Base-by-base conservation (phyloP, 1,284 basidiomycete species). In the Naganishia cerealis region DNA sequence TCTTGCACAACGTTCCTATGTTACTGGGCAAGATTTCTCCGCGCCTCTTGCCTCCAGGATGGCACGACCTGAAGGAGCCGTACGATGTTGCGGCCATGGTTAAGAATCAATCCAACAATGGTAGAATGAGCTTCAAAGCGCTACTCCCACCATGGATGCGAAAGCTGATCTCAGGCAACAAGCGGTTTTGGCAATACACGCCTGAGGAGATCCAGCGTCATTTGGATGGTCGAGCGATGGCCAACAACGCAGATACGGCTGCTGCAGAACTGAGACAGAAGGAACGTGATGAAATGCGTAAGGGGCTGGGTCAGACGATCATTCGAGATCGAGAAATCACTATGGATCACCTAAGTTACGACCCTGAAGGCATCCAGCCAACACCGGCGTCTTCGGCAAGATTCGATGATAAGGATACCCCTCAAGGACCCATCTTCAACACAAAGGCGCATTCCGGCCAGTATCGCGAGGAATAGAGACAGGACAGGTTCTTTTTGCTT, bases 101-200 rank as follows among this genome's bases (percentile, higher is more conserved):
- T 65, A 70, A 67, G 24, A 67, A 67, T 39, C 73, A 73, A 66
- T 65, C 67, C 29, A 57, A 61, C 6, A 57, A 66, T 53, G 73
- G 72, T 26, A 52, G 57, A 26, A 57, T 70, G n/a, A 55, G 61
- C 26, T 46, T 67, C 21, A 53, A 75, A 13, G 71, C 71, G 29
- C 83, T 91, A 54, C 74, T 88, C 16, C 90, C 90, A 46, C 73
- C 77, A n/a, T 91, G 89, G 90, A 81, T 90, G 86, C 86, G 79
- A 59, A 76, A 76, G 63, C 58, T 75, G 13, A 39, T 74, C 5
- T 73, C 69, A 36, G 77, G 78, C n/a, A 75, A 79, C 65, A 70
- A 68, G 48, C 68, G 70, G 29, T 79, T 78, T 75, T 78, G 77
- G 77, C 69, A 62, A n/a, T 73, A 72, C 48, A 76, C 75, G 1